Conservation (phyloP, 1,284 basidiomycete species). For the Rhodotorula sp. region DNA sequence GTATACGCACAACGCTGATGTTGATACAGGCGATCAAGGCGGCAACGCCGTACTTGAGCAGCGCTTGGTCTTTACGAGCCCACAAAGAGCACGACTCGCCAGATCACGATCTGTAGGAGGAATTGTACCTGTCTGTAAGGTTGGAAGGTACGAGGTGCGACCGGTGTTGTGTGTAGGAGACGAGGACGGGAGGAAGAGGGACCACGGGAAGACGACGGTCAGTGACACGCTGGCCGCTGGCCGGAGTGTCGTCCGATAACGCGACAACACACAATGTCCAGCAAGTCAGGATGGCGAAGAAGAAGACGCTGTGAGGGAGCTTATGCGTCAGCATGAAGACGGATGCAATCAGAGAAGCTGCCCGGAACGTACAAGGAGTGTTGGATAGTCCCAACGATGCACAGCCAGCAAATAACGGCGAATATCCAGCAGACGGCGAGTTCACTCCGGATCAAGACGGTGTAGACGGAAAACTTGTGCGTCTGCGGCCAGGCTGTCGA, state of each 20-base stretch:
- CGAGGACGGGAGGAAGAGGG: too few species aligned
- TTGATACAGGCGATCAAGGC: slow-evolving; percentile 31
- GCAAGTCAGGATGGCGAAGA: slow-evolving; percentile 23
- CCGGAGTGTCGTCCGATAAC: too few species aligned
- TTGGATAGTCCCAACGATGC: slow-evolving; percentile 24
- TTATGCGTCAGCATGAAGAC: neutral
- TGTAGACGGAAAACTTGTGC: slow-evolving; percentile 1
- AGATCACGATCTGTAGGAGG: slow-evolving; percentile 37
- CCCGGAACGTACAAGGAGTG: slow-evolving; percentile 32
- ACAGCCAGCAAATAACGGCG: slow-evolving; percentile 34
- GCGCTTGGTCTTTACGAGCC: slow-evolving; percentile 3
- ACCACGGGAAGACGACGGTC: too few species aligned
- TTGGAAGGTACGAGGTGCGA: too few species aligned
- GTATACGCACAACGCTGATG: slow-evolving; percentile 16
- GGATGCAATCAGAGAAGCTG: slow-evolving; percentile 6
- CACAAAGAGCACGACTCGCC: slow-evolving; percentile 9
- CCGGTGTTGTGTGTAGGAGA: too few species aligned
- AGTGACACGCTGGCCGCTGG: too few species aligned
- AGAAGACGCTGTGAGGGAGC: too few species aligned
- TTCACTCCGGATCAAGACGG: neutral
- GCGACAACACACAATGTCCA: slow-evolving; percentile 4
- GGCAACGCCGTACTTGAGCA: slow-evolving; percentile 35
- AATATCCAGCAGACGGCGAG: slow-evolving; percentile 15
- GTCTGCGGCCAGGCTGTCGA: slow-evolving; percentile 8
- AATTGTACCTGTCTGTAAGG: slow-evolving; percentile 30